phyloP scores from a whole-genome alignment of 2,329 filamentous ascomycete species.

The Chaetomium sp. region DNA sequence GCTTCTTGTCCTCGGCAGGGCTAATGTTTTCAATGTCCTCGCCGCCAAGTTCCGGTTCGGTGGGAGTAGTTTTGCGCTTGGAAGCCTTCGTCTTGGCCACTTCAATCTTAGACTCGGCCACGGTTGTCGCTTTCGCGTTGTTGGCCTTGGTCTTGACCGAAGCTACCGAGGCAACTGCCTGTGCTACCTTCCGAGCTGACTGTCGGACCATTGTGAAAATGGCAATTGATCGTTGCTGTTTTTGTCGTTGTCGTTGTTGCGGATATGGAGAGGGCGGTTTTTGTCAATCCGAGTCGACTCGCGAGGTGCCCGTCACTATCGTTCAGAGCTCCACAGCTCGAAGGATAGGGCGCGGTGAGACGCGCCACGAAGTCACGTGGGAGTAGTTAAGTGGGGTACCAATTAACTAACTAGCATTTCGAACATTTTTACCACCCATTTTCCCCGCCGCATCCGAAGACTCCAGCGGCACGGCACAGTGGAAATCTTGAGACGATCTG shows the following conservation, averaged over 20 bases:
- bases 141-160: slow-evolving; percentile 26
- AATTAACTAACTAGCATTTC: not conserved
- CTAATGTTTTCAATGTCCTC: slow-evolving; percentile 32
- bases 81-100: slow-evolving; percentile 26
- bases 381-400: not conserved
- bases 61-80: slow-evolving; percentile 32
- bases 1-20: slow-evolving; percentile 33
- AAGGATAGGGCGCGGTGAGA: not conserved
- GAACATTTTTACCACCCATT: not conserved
- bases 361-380: slow-evolving; percentile 30
- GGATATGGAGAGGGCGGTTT: not conserved
- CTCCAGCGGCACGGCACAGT: not conserved
- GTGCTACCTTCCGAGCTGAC: slow-evolving; percentile 24
- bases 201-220: slow-evolving; percentile 25
- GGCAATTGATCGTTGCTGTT: slow-evolving; percentile 1
- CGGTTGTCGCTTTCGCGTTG: slow-evolving; percentile 33
- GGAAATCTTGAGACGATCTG: not conserved
- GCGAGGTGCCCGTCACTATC: not conserved
- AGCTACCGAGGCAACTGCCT: slow-evolving; percentile 26
- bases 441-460: not conserved
- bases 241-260: not conserved
- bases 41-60: slow-evolving; percentile 29
- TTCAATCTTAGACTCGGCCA: slow-evolving; percentile 41
- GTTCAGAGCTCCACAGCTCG: too few species aligned
- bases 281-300: not conserved